Evolutionary conservation across 2,329 filamentous ascomycete genomes (phyloP).

Genomic region (Corinectria fuckeliana): DNA sequence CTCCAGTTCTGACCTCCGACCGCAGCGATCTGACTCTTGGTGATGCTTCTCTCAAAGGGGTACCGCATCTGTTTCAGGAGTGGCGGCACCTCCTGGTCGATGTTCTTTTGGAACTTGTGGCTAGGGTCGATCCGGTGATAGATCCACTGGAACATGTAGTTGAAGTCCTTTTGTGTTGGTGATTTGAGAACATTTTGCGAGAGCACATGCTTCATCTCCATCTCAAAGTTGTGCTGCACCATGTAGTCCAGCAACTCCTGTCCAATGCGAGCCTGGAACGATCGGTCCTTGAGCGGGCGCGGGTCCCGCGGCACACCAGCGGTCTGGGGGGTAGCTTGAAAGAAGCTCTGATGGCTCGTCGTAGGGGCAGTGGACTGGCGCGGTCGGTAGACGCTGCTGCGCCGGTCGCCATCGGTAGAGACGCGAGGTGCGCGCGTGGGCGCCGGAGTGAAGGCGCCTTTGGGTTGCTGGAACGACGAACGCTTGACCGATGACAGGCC

Average conservation of each 20-base stretch:
- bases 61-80: constrained; percentile 94
- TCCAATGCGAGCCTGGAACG: constrained; percentile 81
- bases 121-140: constrained; percentile 95
- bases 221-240: constrained; percentile 91
- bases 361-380: constrained; percentile 73
- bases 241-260: constrained; percentile 93
- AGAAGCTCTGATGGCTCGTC: constrained; percentile 89
- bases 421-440: constrained; percentile 47
- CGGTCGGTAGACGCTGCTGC: constrained; percentile 82
- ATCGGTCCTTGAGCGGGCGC: constrained; percentile 80
- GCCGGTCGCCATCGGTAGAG: constrained; percentile 60
- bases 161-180: constrained; percentile 98
- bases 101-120: constrained; percentile 91
- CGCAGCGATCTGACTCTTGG: constrained; percentile 92
- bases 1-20: constrained; percentile 98
- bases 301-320: constrained; percentile 88
- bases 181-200: constrained; percentile 90
- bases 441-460: constrained; percentile 69
- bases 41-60: constrained; percentile 93
- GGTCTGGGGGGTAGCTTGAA: constrained; percentile 81
- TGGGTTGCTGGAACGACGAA: constrained; percentile 79
- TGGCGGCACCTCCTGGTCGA: constrained; percentile 92
- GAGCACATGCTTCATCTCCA: constrained; percentile 96
- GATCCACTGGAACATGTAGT: constrained; percentile 96
- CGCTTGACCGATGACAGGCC: constrained; percentile 86